Conservation (phyloP, 345 rosid genomes). For the Hevea brasiliensis region DNA sequence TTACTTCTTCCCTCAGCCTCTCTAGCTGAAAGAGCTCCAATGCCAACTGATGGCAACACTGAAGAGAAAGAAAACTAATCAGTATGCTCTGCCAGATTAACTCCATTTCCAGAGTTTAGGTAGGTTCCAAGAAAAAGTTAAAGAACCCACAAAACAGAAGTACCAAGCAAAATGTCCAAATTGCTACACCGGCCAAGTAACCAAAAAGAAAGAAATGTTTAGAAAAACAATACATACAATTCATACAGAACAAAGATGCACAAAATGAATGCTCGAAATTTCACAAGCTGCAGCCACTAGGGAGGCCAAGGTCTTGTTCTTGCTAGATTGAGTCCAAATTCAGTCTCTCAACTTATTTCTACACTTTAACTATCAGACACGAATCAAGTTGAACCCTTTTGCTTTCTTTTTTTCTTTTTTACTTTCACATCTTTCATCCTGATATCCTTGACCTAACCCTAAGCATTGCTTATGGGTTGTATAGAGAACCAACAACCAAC, state of each 20-base stretch:
- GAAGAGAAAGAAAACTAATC: conserved; percentile 20
- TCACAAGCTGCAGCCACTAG: background rate
- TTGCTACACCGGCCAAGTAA: background rate
- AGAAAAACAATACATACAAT: background rate
- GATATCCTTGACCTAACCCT: background rate
- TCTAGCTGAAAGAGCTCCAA: conserved; percentile 93
- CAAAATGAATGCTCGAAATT: background rate
- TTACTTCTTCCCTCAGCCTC: conserved; percentile 97
- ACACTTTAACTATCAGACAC: background rate
- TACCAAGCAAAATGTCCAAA: background rate
- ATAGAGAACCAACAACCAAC: background rate
- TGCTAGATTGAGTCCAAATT: background rate
- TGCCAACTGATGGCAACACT: conserved; percentile 95
- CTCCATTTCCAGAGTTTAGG: background rate
- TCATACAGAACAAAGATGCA: background rate
- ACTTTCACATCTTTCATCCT: background rate
- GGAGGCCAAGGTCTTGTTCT: background rate
- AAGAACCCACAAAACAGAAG: background rate
- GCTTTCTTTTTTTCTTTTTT: background rate
- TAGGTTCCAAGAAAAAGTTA: background rate
- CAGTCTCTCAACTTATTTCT: background rate
- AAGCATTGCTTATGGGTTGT: too few relatives aligned
- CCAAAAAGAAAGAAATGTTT: background rate
- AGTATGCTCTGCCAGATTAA: background rate
- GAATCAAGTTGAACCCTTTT: background rate